Evolutionary conservation across 2,329 filamentous ascomycete species (phyloP).

Genomic region (Curvularia hawaiiensis): DNA sequence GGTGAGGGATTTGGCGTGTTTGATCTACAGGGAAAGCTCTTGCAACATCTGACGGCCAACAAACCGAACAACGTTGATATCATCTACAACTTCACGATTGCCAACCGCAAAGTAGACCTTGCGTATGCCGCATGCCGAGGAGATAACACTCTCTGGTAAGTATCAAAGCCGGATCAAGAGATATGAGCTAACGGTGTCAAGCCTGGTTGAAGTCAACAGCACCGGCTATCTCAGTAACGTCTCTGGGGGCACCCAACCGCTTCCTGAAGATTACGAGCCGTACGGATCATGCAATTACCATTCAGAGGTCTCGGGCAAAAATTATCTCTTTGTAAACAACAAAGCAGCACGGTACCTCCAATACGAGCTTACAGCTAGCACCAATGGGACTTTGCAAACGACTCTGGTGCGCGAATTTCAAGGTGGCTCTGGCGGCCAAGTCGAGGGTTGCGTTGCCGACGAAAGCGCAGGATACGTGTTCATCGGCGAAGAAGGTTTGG

Average conservation of each 20-base stretch:
- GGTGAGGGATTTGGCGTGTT: conserved; percentile 58
- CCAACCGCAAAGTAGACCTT: conserved; percentile 54
- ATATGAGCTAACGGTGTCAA: conserved; percentile 24
- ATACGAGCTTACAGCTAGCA: conserved; percentile 53
- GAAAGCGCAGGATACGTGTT: conserved; percentile 58
- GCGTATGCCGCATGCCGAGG: conserved; percentile 58
- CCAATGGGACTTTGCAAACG: conserved; percentile 52
- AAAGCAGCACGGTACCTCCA: conserved; percentile 61
- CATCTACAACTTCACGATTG: conserved; percentile 56
- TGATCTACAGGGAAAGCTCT: conserved; percentile 54
- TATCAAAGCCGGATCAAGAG: not conserved
- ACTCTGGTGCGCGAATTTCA: conserved; percentile 58
- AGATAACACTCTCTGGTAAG: conserved; percentile 60
- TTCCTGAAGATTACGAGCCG: conserved; percentile 53
- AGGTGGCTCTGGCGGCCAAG: conserved; percentile 58
- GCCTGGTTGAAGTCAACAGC: conserved; percentile 56
- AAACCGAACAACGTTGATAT: conserved; percentile 62
- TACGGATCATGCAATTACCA: conserved; percentile 60
- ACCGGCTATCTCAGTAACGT: conserved; percentile 54
- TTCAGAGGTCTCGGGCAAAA: conserved; percentile 54
- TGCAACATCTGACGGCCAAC: conserved; percentile 53
- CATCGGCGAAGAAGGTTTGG: conserved; percentile 59
- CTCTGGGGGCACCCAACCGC: conserved; percentile 54
- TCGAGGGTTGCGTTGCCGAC: conserved; percentile 61
- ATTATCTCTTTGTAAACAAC: conserved; percentile 62